A percentile compares a stretch with the other conserved stretches of the same genome.
Evolutionary conservation across 495 filamentous ascomycete species (phyloP).

Genomic region (Daldinia caldariorum): DNA sequence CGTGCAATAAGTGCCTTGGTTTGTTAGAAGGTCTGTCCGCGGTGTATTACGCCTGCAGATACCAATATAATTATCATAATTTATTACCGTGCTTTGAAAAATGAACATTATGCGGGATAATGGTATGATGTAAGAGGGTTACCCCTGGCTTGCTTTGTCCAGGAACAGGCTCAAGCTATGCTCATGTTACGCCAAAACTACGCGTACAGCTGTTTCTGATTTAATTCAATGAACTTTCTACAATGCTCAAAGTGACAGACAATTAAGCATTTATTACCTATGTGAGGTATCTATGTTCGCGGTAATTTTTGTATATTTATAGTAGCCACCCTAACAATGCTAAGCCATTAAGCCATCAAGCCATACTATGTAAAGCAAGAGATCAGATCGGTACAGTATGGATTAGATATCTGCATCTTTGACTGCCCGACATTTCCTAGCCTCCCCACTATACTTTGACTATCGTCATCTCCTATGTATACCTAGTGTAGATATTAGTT

Average conservation of each 20-base stretch:
- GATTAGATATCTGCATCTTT: background rate
- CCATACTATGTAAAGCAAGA: no score
- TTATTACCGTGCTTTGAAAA: conserved; percentile 5
- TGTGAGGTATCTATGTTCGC: conserved; percentile 14
- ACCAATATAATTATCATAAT: conserved; percentile 5
- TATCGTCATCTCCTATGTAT: conserved; percentile 2
- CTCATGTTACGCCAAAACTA: no score
- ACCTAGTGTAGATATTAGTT: background rate
- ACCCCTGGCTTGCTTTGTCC: conserved; percentile 1
- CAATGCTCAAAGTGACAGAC: no score
- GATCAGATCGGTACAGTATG: conserved; percentile 7
- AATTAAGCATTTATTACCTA: background rate
- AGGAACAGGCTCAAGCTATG: conserved; percentile 4
- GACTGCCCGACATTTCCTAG: conserved; percentile 2
- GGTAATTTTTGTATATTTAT: conserved; percentile 36
- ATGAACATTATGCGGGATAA: conserved; percentile 30
- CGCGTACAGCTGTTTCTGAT: conserved; percentile 1
- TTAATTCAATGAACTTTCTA: background rate
- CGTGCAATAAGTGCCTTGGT: conserved; percentile 13
- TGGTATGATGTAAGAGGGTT: conserved; percentile 25
- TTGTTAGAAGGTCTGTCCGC: background rate
- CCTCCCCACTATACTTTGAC: background rate
- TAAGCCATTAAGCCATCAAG: conserved; percentile 18
- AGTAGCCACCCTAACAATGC: conserved; percentile 33
- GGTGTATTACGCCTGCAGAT: background rate